Base-by-base conservation (phyloP, 1,284 basidiomycete genomes). In the Anthracocystis setariae region DNA sequence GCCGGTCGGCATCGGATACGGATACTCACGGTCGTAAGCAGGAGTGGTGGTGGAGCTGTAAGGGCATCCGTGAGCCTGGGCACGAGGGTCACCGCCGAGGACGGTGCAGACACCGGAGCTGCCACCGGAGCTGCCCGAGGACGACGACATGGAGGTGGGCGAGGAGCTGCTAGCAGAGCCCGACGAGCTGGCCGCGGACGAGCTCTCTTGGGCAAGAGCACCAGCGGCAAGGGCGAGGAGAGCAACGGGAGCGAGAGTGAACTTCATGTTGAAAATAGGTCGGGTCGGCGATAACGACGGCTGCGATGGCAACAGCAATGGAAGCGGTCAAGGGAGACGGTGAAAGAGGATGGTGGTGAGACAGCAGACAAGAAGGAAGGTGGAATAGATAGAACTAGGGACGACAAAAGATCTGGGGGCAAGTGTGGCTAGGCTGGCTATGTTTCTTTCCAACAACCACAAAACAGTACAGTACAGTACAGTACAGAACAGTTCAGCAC, bases 11-110 rank as follows among this genome's bases (percentile, higher is more conserved):
- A 29, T 29, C 29, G 29, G n/a, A n/a, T n/a, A n/a, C n/a, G n/a
- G 32, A 27, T 45, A 72, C 69, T 67, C 46, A 73, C 73, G 72
- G 73, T 78, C 50, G 76, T 76, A 78, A 10, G 76, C 56, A 25
- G 76, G 76, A 25, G 64, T 66, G 24, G 55, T 46, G 51, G 76
- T 78, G 56, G 71, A 70, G 62, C 65, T 74, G 57, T 71, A 70
- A 46, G 65, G 57, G 76, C 76, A 78, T 53, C 59, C 64, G 24
- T 25, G 20, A 15, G 57, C 54, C 24, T 59, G 52, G 23, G 43
- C 53, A 24, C 59, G 58, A 27, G 65, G 62, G 50, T 71, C 57
- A 39, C 64, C 68, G 47, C 61, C 72, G 27, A 78, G 71, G 23
- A 59, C 68, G 46, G 66, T 67, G 74, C 76, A 78, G 39, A 74